These are phyloP conservation scores for Hyparrhenia diplandra DNA, from an alignment of 176 grass and related monocot species.

Conservation along the genomic window DNA sequence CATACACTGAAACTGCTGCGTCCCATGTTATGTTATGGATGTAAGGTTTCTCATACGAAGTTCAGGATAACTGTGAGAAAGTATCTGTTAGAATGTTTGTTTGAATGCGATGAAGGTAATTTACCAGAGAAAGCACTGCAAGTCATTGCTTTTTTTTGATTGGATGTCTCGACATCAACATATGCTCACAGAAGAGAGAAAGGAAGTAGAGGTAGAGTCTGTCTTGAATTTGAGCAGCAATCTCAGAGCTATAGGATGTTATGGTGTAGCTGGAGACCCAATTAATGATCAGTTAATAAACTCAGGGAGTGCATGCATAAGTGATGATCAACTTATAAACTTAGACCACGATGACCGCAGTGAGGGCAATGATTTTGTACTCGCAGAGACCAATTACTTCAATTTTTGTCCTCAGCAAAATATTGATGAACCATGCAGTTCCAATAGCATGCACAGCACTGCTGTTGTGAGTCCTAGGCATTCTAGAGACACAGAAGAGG, in stretches of 20 bases:
- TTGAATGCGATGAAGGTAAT: constrained; percentile 29
- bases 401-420: neutral
- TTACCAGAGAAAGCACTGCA: constrained; percentile 15
- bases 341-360: neutral
- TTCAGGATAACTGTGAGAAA: neutral
- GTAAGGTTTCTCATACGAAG: neutral
- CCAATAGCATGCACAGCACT: neutral
- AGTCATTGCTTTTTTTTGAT: constrained; percentile 15
- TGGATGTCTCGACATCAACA: neutral
- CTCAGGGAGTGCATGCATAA: neutral
- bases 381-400: constrained; percentile 5
- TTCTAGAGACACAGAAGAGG: neutral
- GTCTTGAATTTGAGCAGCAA: constrained; percentile 30
- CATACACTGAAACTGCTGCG: neutral
- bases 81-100: constrained; percentile 32
- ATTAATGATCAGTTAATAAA: neutral
- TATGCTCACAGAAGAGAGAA: neutral
- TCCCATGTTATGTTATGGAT: neutral
- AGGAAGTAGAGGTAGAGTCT: constrained; percentile 6
- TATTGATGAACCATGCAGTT: constrained; percentile 12
- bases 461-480: neutral
- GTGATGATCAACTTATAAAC: neutral
- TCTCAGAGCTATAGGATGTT: constrained; percentile 12
- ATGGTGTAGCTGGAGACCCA: constrained; percentile 1
- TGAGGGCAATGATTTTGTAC: constrained; percentile 21